Evolutionary conservation across 257 asterid species (phyloP), one percentile per base, ranked within the genome.

Genomic region (Nicotiana noctiflora): DNA sequence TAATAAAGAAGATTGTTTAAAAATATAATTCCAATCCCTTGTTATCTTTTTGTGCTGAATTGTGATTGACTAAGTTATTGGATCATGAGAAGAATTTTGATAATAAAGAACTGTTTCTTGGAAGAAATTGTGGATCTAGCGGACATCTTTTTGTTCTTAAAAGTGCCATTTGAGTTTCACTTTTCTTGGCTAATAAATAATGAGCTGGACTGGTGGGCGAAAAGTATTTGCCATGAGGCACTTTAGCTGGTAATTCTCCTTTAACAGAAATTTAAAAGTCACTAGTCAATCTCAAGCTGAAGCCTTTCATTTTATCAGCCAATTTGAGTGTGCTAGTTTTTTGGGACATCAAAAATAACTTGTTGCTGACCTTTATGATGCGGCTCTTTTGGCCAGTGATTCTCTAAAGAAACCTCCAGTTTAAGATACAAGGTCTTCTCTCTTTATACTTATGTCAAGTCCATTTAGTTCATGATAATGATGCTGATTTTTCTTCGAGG

Each of bases 191-290:
- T 19, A 61, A 77, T 56, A 76, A 76, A 66, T 62, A 75, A 12
- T 86, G 68, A 81, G 98, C 97, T 98, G 94, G 88, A 86, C 88
- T 80, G 97, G 97, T 80, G 84, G 92, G 80, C 93, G 79, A 91
- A 92, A 81, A 68, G 85, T 87, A 78, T 92, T 96, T 62, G 96
- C 95, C 85, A 98, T 89, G 82, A 91, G 97, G 97, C 93, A 93
- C 76, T 93, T 90, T 85, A 88, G 75, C 77, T 95, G 99, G 98
- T 88, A 88, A 89, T 93, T 81, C 95, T 85, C 82, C 97, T 91
- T 82, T 94, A 92, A 90, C 94, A 97, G 91, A 89, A 23, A 55
- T 52, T 23, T 52, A 63, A 55, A 25, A 49, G 61, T 76, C 83
- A 49, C 80, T 81, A 63, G 49, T 19, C 53, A 25, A 61, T 77